Conservation (phyloP, 108 stramenopile genomes). For the Craspedostauros australis region DNA sequence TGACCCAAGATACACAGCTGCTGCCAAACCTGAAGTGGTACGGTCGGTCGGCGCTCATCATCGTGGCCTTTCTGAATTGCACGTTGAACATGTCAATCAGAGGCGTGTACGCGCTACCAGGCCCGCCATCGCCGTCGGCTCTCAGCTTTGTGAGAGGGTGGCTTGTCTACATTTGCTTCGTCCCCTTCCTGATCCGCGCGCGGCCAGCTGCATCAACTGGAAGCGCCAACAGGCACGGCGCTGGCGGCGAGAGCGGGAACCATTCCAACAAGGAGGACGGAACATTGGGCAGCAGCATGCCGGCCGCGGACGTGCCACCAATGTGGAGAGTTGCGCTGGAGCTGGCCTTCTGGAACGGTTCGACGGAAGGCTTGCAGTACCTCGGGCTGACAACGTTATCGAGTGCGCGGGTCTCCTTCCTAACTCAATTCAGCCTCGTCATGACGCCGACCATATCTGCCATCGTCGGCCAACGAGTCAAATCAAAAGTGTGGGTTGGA, state of each 20-base stretch:
- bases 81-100: constrained; percentile 47
- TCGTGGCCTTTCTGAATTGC: constrained; percentile 51
- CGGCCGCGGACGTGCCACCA: not conserved
- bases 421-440: constrained; percentile 58
- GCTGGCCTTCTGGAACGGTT: constrained; percentile 57
- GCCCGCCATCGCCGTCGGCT: constrained; percentile 38
- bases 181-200: constrained; percentile 24
- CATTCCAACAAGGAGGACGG: not conserved
- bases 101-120: constrained; percentile 35
- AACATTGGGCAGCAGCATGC: not conserved
- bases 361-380: constrained; percentile 47
- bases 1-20: no score
- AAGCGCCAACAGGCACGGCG: not conserved
- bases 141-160: constrained; percentile 41
- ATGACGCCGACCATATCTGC: constrained; percentile 56
- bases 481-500: constrained; percentile 38
- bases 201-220: not conserved
- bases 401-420: constrained; percentile 54
- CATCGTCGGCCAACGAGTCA: constrained; percentile 31
- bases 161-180: constrained; percentile 35
- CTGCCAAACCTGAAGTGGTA: no score
- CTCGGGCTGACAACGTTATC: constrained; percentile 40
- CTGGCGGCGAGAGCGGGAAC: not conserved
- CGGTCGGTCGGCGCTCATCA: constrained; percentile 35
- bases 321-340: constrained; percentile 45